Conservation (phyloP, 495 filamentous ascomycete species). For the Podospora tetraspora region DNA sequence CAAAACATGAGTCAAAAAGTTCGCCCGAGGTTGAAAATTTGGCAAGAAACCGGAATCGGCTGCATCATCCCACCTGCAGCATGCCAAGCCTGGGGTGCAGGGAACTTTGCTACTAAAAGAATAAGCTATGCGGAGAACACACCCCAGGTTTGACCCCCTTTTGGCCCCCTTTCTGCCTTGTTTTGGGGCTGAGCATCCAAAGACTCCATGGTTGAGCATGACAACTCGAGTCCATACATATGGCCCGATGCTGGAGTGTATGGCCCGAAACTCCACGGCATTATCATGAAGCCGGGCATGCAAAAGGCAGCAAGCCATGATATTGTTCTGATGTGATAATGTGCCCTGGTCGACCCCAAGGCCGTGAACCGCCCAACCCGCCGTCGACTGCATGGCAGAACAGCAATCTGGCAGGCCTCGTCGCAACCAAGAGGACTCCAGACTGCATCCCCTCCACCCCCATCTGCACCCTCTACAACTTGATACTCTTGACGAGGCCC, state of each 20-base stretch:
- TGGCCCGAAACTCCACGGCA: not conserved
- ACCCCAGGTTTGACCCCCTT: not conserved
- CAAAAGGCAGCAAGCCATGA: not conserved
- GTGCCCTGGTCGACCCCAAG: not conserved
- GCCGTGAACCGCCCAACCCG: not conserved
- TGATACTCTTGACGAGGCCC: conserved; percentile 85
- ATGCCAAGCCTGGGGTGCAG: conserved; percentile 4
- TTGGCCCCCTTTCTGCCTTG: too few relatives aligned
- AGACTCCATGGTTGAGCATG: not conserved
- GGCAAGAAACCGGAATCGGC: not conserved
- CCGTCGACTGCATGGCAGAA: not conserved
- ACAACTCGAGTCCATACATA: not conserved
- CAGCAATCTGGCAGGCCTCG: not conserved
- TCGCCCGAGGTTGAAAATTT: conserved; percentile 2
- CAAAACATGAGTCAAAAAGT: not conserved
- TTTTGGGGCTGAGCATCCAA: not conserved
- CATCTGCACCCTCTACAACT: conserved; percentile 50
- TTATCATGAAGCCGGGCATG: not conserved
- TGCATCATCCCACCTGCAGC: conserved; percentile 5
- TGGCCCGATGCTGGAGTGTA: not conserved
- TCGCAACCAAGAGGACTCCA: not conserved
- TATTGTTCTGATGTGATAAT: not conserved
- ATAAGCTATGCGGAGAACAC: not conserved
- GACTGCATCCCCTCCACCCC: not conserved
- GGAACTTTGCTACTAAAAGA: conserved; percentile 1